Evolutionary conservation across 2,329 filamentous ascomycete genomes (phyloP).

Genomic region (Ploettnerulaceae sp.): DNA sequence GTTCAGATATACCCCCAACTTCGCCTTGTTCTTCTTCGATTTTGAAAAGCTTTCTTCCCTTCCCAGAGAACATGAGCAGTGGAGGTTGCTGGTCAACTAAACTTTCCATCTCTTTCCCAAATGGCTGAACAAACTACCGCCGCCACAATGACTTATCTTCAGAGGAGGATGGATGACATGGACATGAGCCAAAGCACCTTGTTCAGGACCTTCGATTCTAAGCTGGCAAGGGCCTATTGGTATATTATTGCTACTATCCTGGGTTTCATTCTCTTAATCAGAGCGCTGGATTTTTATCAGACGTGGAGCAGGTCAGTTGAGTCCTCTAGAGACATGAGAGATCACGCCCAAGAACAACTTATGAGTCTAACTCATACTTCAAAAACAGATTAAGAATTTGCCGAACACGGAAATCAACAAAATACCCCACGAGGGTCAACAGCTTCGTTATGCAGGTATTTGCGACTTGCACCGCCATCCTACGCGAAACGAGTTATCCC

Average conservation of each 20-base stretch:
- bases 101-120: not conserved
- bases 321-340: not conserved
- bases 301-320: conserved; percentile 23
- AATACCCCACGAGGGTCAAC: conserved; percentile 49
- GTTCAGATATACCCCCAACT: not conserved
- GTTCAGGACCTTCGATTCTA: conserved; percentile 44
- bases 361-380: not conserved
- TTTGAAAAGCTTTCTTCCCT: not conserved
- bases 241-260: conserved; percentile 49
- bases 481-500: conserved; percentile 52
- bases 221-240: conserved; percentile 53
- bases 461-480: conserved; percentile 54
- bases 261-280: conserved; percentile 20
- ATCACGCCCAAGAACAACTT: not conserved
- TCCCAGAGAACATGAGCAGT: conserved; percentile 1
- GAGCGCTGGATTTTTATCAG: conserved; percentile 21
- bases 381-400: conserved; percentile 46
- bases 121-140: not conserved
- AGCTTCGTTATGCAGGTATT: conserved; percentile 45
- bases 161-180: conserved; percentile 24
- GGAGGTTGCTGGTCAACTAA: conserved; percentile 3
- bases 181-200: conserved; percentile 32
- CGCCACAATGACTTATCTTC: not conserved
- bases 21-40: not conserved
- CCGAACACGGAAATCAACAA: conserved; percentile 35